Evolutionary conservation across 2,329 filamentous ascomycete genomes (phyloP), one percentile per base, ranked within the genome.

Genomic region (Penicillium expansum): DNA sequence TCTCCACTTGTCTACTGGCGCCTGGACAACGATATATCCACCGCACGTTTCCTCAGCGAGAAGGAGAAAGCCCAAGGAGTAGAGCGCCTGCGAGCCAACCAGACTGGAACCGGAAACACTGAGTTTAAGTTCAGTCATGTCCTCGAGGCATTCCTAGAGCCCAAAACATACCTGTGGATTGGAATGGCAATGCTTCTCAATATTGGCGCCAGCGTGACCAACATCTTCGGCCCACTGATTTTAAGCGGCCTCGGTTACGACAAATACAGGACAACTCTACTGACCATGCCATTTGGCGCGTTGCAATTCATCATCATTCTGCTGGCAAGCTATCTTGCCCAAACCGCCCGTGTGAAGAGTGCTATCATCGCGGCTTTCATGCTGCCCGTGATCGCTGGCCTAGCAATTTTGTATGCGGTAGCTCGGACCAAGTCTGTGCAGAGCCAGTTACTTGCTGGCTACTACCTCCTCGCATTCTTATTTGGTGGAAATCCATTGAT

Each of bases 201-300:
- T 66, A 80, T 87, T n/a, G 84, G 84, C 1, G 83, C 85, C 1
- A 77, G 79, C 11, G 85, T 88, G 2, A 83, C 82, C 22, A 87
- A 84, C 67, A 85, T 82, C 1, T 89, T 89, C 56, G 86, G 86
- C 0, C 85, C 86, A 0, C 73, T 88, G 9, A 87, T 89, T 54
- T 70, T 89, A 5, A 75, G 75, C 8, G 84, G 84, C 0, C 77
- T 89, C 2, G 84, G 84, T 0, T 86, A 83, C 59, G 79, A 85
- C 68, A 81, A 82, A 52, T 83, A 80, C 69, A 75, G 65, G 2
- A 83, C 84, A 0, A 84, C 82, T 4, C 73, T 89, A 4, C 77
- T 89, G 18, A 88, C 86, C 67, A 88, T 89, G 61, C 86, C 86
- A 0, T 88, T 88, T 58, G 86, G 86, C 1, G 80, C 79, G 0